Base-by-base conservation (phyloP, 176 grass and related monocot genomes). In the Ensete glaucum region DNA sequence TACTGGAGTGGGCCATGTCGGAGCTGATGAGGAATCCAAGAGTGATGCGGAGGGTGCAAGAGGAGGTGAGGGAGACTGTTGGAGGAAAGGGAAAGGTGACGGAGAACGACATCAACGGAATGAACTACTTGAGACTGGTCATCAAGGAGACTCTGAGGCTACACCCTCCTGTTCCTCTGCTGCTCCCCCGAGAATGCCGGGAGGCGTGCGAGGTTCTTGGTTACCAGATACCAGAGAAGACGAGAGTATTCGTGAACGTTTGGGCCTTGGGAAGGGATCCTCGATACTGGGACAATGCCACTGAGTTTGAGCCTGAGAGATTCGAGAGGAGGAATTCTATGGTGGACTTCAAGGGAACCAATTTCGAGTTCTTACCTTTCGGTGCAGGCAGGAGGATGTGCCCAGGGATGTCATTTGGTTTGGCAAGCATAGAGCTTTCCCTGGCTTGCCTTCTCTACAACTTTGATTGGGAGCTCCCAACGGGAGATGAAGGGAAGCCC, bases 291-390 rank as follows among this genome's bases (percentile, higher is more conserved):
- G 29, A 68, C 0, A 13, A 68, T 26, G 14, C 66, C 15, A 14
- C 13, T 2, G 29, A 17, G 6, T 68, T 43, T 43, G 34, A 17
- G 52, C 84, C 84, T 2, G 84, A 86, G 69, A 81, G 84, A n/a
- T 86, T 86, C 1, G 6, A 53, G 22, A 27, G 22, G 12, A 16
- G 53, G 2, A 48, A 62, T 0, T 1, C 11, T 3, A 19, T 1
- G 2, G 2, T 22, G 0, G 84, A 74, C 27, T 80, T 81, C 3
- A 73, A 76, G 50, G 83, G 83, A 1, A 1, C 8, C 4, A 20
- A 82, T 63, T 86, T 86, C 0, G 74, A 82, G 54, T 77, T 68
- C 69, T 54, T 81, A n/a, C 84, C 84, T 1, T 86, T 86, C 25
- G 84, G 84, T 0, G 17, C 34, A 0, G 79, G 84, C 2, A 52